Conservation (phyloP, 192 early-diverging fungal species). For the Paraglomus occultum region DNA sequence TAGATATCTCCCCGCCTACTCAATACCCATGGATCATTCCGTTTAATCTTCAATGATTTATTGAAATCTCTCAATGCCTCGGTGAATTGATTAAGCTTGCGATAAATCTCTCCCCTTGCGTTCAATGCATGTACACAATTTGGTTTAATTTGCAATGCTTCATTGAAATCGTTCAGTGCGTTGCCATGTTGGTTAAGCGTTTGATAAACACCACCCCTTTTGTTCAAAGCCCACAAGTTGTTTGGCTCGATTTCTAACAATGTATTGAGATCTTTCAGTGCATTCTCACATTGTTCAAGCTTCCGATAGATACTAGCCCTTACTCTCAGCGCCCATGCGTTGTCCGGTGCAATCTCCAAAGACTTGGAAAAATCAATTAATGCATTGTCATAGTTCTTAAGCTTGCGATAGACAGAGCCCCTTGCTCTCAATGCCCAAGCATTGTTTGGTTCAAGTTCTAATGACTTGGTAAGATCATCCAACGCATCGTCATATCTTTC, state of each 20-base stretch:
- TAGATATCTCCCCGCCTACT: not conserved
- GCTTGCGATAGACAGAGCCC: not conserved
- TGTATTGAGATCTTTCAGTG: slow-evolving; percentile 1
- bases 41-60: not conserved
- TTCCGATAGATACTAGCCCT: not conserved
- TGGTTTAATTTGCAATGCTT: not conserved
- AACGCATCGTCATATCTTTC: slow-evolving; percentile 1
- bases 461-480: not conserved
- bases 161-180: slow-evolving; percentile 2
- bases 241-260: slow-evolving; percentile 1
- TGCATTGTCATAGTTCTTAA: slow-evolving; percentile 4
- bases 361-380: not conserved
- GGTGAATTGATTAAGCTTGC: not conserved
- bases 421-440: not conserved
- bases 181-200: not conserved
- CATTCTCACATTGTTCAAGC: not conserved
- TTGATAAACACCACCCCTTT: not conserved
- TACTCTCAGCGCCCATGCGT: not conserved
- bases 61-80: slow-evolving; percentile 2
- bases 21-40: slow-evolving; percentile 10
- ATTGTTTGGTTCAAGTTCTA: not conserved
- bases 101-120: not conserved
- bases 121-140: not conserved
- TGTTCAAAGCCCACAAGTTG: not conserved
- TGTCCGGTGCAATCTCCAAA: not conserved